These are phyloP conservation scores for Penicillium macrosclerotiorum DNA, from an alignment of 495 filamentous ascomycete species.

Conservation along the genomic window DNA sequence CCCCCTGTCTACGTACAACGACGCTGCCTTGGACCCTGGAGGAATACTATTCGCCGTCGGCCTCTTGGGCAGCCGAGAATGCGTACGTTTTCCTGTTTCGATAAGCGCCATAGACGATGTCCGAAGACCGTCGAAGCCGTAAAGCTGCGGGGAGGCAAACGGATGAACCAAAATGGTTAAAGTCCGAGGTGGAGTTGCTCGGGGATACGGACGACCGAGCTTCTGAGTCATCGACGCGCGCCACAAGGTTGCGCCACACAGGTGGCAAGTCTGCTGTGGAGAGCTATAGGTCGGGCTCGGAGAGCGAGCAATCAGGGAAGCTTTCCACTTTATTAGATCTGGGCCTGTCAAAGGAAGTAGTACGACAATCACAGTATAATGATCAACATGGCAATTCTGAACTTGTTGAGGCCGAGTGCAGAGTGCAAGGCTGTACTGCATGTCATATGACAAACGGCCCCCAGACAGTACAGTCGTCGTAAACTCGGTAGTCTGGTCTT, in stretches of 20 bases:
- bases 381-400: neutral
- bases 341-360: too few relatives aligned
- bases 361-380: too few relatives aligned
- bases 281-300: neutral
- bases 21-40: slow-evolving; percentile 12
- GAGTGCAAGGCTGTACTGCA: neutral
- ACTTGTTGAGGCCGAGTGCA: neutral
- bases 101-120: slow-evolving; percentile 1
- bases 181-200: neutral
- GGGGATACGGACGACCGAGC: slow-evolving; percentile 5
- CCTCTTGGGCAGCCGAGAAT: neutral
- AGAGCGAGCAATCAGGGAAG: too few relatives aligned
- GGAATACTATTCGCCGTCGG: slow-evolving; percentile 5
- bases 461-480: neutral
- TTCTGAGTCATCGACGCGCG: slow-evolving; percentile 8
- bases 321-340: too few relatives aligned
- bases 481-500: neutral
- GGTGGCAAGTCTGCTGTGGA: slow-evolving; percentile 3
- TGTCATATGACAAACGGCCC: neutral
- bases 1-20: slow-evolving; percentile 11
- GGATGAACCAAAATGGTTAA: neutral
- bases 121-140: slow-evolving; percentile 9
- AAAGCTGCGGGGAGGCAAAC: slow-evolving; percentile 11
- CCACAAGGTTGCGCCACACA: slow-evolving; percentile 9
- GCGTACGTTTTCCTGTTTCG: neutral